Evolutionary conservation across 2,329 filamentous ascomycete genomes (phyloP), one percentile per base, ranked within the genome.

Genomic region (Ustulina deusta): DNA sequence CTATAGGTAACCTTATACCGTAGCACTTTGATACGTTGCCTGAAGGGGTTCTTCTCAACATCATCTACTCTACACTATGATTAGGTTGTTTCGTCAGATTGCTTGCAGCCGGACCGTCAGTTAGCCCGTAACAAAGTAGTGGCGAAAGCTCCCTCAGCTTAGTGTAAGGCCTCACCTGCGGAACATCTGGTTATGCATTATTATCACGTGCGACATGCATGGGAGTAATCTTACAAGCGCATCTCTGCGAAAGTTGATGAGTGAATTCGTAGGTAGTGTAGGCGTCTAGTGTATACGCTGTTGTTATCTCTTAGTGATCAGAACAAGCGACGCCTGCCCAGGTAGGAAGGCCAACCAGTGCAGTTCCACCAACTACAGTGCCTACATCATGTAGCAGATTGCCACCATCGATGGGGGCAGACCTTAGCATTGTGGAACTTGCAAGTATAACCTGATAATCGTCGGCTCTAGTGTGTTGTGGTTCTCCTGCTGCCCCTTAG

Each of bases 361-460:
- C 5, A 27, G 54, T 27, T 42, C 36, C 22, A 56, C 20, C 32
- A 40, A 36, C 34, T 36, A n/a, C n/a, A n/a, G n/a, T n/a, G n/a
- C n/a, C n/a, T n/a, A n/a, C 22, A 4, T 42, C 29, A 6, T 54
- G 32, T 38, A 54, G 25, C n/a, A 38, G n/a, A 54, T 38, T 29
- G 22, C 22, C 36, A 25, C 36, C 15, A 22, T 29, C 15, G 36
- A 56, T 27, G 34, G 44, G n/a, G 29, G 25, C 22, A 61, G 29
- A 17, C 15, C 25, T 64, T 52, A 25, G 27, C 46, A 32, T 36
- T 27, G 62, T 32, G 46, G 44, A 64, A 44, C 54, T 54, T 22
- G n/a, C n/a, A n/a, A n/a, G n/a, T n/a, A 40, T 34, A 59, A 59
- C 61, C 61, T 52, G 46, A 38, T 52, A 42, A 59, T 40, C 54